Evolutionary conservation across 179 eudicot species (phyloP).

Genomic region (Silene coronaria): DNA sequence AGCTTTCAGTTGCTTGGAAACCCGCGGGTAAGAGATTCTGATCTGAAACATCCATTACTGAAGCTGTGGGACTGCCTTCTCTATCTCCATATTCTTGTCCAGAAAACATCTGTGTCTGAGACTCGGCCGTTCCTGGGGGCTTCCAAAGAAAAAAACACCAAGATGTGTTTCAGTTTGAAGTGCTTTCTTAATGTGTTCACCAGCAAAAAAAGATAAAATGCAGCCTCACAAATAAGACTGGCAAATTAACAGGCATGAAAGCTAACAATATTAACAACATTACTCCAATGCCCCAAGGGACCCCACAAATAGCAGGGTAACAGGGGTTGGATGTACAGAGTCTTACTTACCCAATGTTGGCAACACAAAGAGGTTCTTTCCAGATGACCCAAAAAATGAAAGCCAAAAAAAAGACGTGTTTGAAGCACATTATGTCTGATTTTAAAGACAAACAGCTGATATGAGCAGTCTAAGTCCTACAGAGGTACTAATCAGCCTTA

Average conservation of each 20-base stretch:
- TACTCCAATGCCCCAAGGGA: not conserved
- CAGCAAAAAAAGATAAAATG: not conserved
- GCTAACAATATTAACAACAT: not conserved
- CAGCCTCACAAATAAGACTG: not conserved
- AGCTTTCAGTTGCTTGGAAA: conserved; percentile 61
- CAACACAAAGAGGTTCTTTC: not conserved
- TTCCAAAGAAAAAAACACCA: conserved; percentile 38
- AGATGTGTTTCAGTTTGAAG: conserved; percentile 16
- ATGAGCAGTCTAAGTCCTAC: not conserved
- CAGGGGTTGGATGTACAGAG: too few species aligned
- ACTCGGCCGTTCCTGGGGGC: conserved; percentile 98
- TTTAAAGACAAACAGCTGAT: not conserved
- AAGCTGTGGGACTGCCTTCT: conserved; percentile 59
- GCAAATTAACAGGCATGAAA: not conserved
- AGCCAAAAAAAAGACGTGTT: not conserved
- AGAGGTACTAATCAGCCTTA: not conserved
- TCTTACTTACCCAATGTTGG: not conserved
- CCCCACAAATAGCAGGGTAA: not conserved
- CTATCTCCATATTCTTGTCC: conserved; percentile 66
- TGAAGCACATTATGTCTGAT: not conserved
- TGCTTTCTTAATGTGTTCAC: not conserved
- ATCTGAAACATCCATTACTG: conserved; percentile 69
- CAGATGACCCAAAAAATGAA: not conserved
- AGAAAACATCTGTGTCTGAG: conserved; percentile 59
- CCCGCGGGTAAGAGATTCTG: conserved; percentile 60